Percentiles rank a stretch among this genome's conserved stretches.
Evolutionary conservation across 768 basidiomycete species (phyloP).

Genomic region (Serendipita sp.): DNA sequence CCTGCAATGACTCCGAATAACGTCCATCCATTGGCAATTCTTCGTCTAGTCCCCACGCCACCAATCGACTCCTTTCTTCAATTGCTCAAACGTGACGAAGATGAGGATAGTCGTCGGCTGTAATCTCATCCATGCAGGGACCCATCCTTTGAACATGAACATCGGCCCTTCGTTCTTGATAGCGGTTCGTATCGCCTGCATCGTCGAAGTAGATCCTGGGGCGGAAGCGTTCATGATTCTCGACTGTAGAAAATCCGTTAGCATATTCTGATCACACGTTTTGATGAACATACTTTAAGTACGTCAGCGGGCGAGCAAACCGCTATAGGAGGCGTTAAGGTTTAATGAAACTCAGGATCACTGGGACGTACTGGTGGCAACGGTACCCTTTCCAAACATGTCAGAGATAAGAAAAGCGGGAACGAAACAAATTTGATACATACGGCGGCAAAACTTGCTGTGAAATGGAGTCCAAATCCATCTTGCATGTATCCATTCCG

Average conservation of each 20-base stretch:
- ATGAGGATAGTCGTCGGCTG: constrained; percentile 81
- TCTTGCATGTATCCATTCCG: constrained; percentile 59
- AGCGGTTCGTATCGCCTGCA: constrained; percentile 50
- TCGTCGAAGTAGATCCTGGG: constrained; percentile 61
- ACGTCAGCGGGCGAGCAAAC: constrained; percentile 83
- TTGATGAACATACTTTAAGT: constrained; percentile 34
- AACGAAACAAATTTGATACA: constrained; percentile 15
- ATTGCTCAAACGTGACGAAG: constrained; percentile 56
- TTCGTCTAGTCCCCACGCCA: not conserved
- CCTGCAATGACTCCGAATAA: too few species aligned
- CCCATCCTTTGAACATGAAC: constrained; percentile 91
- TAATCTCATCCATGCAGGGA: constrained; percentile 72
- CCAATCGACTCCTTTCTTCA: not conserved
- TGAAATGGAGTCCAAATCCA: constrained; percentile 69
- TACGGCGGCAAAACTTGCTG: constrained; percentile 75
- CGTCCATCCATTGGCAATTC: too few species aligned
- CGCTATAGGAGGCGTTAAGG: constrained; percentile 15
- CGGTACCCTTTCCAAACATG: constrained; percentile 42
- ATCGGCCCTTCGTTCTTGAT: constrained; percentile 60
- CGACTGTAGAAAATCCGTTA: constrained; percentile 34
- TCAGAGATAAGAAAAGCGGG: not conserved
- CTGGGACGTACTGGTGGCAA: constrained; percentile 42
- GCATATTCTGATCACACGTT: not conserved
- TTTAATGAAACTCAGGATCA: not conserved
- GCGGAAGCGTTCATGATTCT: constrained; percentile 75